phyloP scores from a whole-genome alignment of 768 basidiomycete genomes.

The Boletus eberwhitei region DNA sequence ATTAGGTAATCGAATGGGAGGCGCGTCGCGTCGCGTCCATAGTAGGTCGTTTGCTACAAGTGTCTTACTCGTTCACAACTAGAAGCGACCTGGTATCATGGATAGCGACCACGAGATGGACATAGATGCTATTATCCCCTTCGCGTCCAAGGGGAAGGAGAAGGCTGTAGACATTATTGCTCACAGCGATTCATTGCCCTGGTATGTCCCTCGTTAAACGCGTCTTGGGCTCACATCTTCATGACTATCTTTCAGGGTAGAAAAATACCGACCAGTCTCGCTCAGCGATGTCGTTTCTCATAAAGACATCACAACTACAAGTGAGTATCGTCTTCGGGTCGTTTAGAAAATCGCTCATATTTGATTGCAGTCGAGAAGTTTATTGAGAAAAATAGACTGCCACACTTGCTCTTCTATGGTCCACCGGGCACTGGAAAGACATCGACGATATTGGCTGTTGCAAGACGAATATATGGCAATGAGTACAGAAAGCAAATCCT shows the following conservation, averaged over 20 bases:
- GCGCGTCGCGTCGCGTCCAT: constrained; percentile 22
- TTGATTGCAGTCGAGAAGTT: constrained; percentile 81
- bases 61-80: neutral
- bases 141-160: constrained; percentile 62
- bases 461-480: constrained; percentile 87
- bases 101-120: constrained; percentile 55
- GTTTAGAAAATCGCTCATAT: neutral
- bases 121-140: constrained; percentile 32
- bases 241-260: constrained; percentile 63
- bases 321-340: constrained; percentile 38
- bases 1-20: constrained; percentile 4
- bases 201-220: constrained; percentile 46
- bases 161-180: constrained; percentile 49
- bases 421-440: constrained; percentile 99
- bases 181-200: constrained; percentile 74
- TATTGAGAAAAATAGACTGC: constrained; percentile 90
- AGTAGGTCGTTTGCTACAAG: neutral
- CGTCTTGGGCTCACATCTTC: neutral
- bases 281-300: constrained; percentile 96
- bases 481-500: constrained; percentile 89
- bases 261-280: constrained; percentile 92
- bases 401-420: constrained; percentile 95
- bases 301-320: constrained; percentile 90
- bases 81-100: constrained; percentile 36
- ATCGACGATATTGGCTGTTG: constrained; percentile 93